phyloP scores from a whole-genome alignment of 106 monocot species.

The Xerophyta viscosa region DNA sequence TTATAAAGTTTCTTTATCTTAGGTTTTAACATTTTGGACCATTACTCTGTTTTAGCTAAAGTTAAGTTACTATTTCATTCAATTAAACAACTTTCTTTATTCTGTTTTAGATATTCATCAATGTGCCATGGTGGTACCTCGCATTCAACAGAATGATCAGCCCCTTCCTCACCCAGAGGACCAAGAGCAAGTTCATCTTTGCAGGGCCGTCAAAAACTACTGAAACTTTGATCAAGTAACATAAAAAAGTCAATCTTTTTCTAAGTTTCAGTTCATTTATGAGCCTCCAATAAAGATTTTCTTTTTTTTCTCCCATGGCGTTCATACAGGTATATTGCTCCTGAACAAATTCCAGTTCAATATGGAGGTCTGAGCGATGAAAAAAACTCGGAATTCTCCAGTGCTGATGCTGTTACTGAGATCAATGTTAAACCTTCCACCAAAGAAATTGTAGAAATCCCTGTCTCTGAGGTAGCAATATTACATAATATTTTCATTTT shows the following conservation, averaged over 20 bases:
- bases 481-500: no score
- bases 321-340: slow-evolving; percentile 52
- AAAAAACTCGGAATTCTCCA: slow-evolving; percentile 50
- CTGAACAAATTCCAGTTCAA: slow-evolving; percentile 68
- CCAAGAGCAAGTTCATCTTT: slow-evolving; percentile 18
- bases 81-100: neutral
- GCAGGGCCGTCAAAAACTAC: slow-evolving; percentile 7
- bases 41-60: no score
- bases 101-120: slow-evolving; percentile 39
- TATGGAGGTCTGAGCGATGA: slow-evolving; percentile 61
- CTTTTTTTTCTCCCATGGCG: no score
- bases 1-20: no score
- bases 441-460: slow-evolving; percentile 54
- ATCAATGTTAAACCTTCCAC: slow-evolving; percentile 58
- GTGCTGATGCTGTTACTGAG: slow-evolving; percentile 51
- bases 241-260: neutral
- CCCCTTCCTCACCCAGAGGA: slow-evolving; percentile 7
- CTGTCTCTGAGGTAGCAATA: slow-evolving; percentile 41
- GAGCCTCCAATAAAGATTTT: neutral
- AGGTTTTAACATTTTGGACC: no score
- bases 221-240: slow-evolving; percentile 12
- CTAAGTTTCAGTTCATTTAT: no score
- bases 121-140: slow-evolving; percentile 37
- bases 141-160: slow-evolving; percentile 12
- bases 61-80: neutral